Evolutionary conservation across 257 asterid species (phyloP), one percentile per base, ranked within the genome.

Genomic region (Misopates orontium): DNA sequence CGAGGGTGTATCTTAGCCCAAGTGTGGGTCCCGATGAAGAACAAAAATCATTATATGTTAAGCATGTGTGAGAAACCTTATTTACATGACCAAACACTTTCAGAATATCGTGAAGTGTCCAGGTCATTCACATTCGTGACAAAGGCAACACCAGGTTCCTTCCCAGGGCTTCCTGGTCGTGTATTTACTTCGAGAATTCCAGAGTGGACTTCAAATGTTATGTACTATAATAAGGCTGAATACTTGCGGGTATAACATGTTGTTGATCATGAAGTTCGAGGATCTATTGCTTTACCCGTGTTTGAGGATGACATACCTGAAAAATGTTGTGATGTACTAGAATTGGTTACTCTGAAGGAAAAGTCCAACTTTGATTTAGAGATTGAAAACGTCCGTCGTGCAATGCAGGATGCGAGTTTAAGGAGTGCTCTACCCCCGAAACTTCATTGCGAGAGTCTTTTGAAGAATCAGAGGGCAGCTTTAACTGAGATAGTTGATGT

Each of bases 191-290:
- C 97, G 4, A 83, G 76, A 73, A 72, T 87, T 49, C 97, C 96
- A 9, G 98, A 89, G 77, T 92, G 98, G 98, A 89, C 98, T 11
- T 85, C 98, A 73, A 86, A 87, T 73, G 85, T 92, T 47, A 36
- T 54, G 78, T 92, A 83, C 80, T 92, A 92, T 70, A 84, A 69
- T 42, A 78, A 82, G 76, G 77, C 80, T 18, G 98, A 92, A 83
- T 92, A 85, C 67, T 50, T 85, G 52, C 79, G 98, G 56, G 77
- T 83, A 53, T 84, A 83, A 25, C 69, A 92, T 75, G 98, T 96
- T 8, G 71, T 75, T 62, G 79, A 79, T 54, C 89, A 92, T 78
- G 75, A 87, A 66, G 90, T 92, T 52, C 83, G 88, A 59, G 98
- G 98, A 45, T 92, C 90, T 28, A 83, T 92, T 74, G 98, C 98